phyloP scores from a whole-genome alignment of 495 filamentous ascomycete genomes.

The Lophiotrema nucula region DNA sequence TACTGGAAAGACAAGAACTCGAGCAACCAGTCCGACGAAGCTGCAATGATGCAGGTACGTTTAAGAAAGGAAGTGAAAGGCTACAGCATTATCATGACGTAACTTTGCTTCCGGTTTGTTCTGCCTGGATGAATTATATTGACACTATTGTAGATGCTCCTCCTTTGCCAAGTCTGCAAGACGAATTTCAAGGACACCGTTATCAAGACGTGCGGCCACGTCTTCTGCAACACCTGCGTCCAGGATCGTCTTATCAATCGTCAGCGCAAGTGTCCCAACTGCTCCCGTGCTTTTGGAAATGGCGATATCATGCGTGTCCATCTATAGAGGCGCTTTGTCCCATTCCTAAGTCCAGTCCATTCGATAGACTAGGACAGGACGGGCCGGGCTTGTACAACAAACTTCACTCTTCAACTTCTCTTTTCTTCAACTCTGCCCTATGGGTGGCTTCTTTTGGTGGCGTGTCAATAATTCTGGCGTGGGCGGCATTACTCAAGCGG shows the following conservation, averaged over 20 bases:
- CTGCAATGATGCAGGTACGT: conserved; percentile 82
- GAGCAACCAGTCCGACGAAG: conserved; percentile 75
- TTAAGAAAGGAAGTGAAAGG: too few species aligned
- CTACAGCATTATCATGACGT: not conserved
- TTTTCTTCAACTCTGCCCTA: too few species aligned
- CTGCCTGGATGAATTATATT: conserved; percentile 7
- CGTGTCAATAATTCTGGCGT: too few species aligned
- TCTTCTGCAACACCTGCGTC: conserved; percentile 88
- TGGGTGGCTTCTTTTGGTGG: too few species aligned
- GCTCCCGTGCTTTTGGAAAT: conserved; percentile 82
- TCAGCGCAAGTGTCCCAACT: conserved; percentile 91
- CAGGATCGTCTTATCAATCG: conserved; percentile 82
- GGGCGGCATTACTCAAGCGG: too few species aligned
- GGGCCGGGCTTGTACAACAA: too few species aligned
- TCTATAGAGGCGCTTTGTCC: too few species aligned
- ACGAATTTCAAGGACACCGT: conserved; percentile 90
- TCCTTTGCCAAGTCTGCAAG: conserved; percentile 85
- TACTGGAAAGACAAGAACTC: conserved; percentile 77
- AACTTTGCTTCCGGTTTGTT: not conserved
- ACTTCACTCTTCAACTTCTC: too few species aligned
- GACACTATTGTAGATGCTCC: conserved; percentile 61
- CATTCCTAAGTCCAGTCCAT: too few species aligned
- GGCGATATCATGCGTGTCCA: conserved; percentile 60
- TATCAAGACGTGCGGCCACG: conserved; percentile 91
- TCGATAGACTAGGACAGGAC: too few species aligned